A percentile compares a stretch with the other conserved stretches of the same genome.
These are phyloP conservation scores for Colletotrichum cereale DNA, from an alignment of 2,329 filamentous ascomycete genomes.

Conservation along the genomic window DNA sequence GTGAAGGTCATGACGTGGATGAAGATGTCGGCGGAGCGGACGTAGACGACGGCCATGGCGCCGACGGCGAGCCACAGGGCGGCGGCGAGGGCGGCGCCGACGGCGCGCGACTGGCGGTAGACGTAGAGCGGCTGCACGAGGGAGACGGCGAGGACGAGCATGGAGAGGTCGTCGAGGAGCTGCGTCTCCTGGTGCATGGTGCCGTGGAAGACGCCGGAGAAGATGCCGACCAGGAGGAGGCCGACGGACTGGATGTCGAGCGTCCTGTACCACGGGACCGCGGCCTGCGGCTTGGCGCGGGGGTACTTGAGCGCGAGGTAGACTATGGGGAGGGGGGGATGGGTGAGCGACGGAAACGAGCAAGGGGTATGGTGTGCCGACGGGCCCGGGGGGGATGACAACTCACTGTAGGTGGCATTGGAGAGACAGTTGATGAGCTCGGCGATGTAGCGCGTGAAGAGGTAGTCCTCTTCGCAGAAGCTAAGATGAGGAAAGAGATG, in stretches of 20 bases:
- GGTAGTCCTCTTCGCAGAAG: slow-evolving; percentile 48
- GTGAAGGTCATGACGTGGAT: slow-evolving; percentile 57
- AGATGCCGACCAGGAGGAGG: slow-evolving; percentile 56
- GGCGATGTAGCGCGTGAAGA: slow-evolving; percentile 56
- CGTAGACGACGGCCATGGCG: slow-evolving; percentile 57
- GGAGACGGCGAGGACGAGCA: slow-evolving; percentile 66
- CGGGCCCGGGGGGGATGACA: not conserved
- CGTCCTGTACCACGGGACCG: slow-evolving; percentile 48
- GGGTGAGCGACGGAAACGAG: not conserved
- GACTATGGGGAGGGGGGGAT: slow-evolving; percentile 46
- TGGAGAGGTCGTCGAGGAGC: slow-evolving; percentile 69
- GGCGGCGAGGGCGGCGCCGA: slow-evolving; percentile 49
- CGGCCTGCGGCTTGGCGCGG: slow-evolving; percentile 48
- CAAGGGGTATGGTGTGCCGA: too few relatives aligned
- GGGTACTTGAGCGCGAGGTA: slow-evolving; percentile 56
- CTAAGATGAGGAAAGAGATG: not conserved
- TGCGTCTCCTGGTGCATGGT: slow-evolving; percentile 57
- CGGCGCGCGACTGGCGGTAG: slow-evolving; percentile 54
- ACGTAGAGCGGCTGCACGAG: slow-evolving; percentile 64
- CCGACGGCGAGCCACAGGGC: slow-evolving; percentile 56
- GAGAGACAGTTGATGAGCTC: slow-evolving; percentile 61
- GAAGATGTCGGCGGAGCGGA: slow-evolving; percentile 56
- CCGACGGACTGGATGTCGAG: slow-evolving; percentile 57
- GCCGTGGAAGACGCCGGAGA: slow-evolving; percentile 60
- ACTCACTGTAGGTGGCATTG: slow-evolving; percentile 50